phyloP scores from a whole-genome alignment of 768 basidiomycete species.

The Guyanaporus albipodus region DNA sequence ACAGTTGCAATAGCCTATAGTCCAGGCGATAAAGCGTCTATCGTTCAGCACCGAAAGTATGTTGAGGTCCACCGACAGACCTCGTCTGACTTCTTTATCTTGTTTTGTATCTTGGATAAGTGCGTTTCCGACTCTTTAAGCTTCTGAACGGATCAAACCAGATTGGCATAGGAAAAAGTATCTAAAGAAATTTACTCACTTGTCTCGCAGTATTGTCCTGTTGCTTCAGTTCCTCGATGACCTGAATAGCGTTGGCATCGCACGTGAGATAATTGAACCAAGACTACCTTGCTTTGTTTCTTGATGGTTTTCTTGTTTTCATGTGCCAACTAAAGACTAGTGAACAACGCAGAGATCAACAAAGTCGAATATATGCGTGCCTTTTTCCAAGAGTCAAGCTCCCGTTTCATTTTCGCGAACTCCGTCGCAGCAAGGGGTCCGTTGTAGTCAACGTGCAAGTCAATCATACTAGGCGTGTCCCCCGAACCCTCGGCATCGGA shows the following conservation, averaged over 20 bases:
- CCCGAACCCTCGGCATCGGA: slow-evolving; percentile 31
- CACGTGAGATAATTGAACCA: not conserved
- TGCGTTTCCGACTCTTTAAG: slow-evolving; percentile 45
- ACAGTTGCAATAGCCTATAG: slow-evolving; percentile 50
- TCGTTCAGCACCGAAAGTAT: not conserved
- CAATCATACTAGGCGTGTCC: slow-evolving; percentile 16
- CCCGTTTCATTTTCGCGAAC: slow-evolving; percentile 51
- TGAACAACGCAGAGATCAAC: slow-evolving; percentile 3
- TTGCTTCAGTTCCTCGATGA: slow-evolving; percentile 49
- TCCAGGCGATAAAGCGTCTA: not conserved
- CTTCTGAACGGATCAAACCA: slow-evolving; percentile 29
- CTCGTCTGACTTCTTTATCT: slow-evolving; percentile 53
- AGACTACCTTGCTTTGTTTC: slow-evolving; percentile 53
- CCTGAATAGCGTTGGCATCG: slow-evolving; percentile 31
- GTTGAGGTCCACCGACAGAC: slow-evolving; percentile 31
- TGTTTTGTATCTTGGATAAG: slow-evolving; percentile 42
- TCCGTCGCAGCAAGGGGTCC: slow-evolving; percentile 45
- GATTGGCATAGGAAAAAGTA: not conserved
- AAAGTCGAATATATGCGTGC: slow-evolving; percentile 16
- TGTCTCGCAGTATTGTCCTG: slow-evolving; percentile 37
- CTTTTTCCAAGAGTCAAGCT: slow-evolving; percentile 54
- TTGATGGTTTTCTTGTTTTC: slow-evolving; percentile 49
- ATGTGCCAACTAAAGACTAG: slow-evolving; percentile 29
- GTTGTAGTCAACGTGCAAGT: slow-evolving; percentile 17
- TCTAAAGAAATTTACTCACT: slow-evolving; percentile 26